These are phyloP conservation scores for Saccharomycopsis sp. DNA, from an alignment of 805 yeast species.

Conservation along the genomic window DNA sequence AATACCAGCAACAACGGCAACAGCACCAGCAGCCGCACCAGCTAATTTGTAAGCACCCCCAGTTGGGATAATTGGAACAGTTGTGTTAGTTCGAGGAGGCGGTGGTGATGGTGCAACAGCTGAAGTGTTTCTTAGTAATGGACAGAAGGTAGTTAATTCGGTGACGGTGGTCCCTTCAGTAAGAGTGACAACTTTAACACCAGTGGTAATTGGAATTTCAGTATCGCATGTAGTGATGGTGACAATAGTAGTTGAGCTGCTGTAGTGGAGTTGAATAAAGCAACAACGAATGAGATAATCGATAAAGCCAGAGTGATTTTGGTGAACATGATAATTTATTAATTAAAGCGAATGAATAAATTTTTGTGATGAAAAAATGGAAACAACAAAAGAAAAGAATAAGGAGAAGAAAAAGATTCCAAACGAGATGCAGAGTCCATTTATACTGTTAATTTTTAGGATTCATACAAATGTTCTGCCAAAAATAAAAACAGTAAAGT, in stretches of 20 bases:
- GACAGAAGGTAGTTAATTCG: slow-evolving; percentile 24
- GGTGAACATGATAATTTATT: slow-evolving; percentile 7
- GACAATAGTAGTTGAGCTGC: not conserved
- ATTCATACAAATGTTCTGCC: not conserved
- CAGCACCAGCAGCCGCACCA: slow-evolving; percentile 13
- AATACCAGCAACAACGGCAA: slow-evolving; percentile 8
- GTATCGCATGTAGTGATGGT: slow-evolving; percentile 7
- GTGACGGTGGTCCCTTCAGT: slow-evolving; percentile 20
- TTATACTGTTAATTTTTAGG: not conserved
- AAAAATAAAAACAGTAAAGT: not conserved
- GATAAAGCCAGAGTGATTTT: slow-evolving; percentile 6
- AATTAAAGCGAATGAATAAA: slow-evolving; percentile 7
- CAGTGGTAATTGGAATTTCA: slow-evolving; percentile 11
- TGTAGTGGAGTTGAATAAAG: slow-evolving; percentile 12
- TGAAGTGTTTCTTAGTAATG: slow-evolving; percentile 16
- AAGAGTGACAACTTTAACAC: slow-evolving; percentile 21
- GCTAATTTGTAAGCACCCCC: slow-evolving; percentile 8
- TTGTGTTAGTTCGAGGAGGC: not conserved
- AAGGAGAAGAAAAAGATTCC: not conserved
- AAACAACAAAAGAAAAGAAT: not conserved
- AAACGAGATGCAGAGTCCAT: too few species aligned
- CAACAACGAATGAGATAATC: slow-evolving; percentile 10
- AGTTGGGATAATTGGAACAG: not conserved
- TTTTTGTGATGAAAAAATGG: not conserved
- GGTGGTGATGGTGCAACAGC: not conserved